Percentiles rank a stretch among this genome's conserved stretches.
phyloP scores from a whole-genome alignment of 78 protist genomes.

The Cyanophora paradoxa region DNA sequence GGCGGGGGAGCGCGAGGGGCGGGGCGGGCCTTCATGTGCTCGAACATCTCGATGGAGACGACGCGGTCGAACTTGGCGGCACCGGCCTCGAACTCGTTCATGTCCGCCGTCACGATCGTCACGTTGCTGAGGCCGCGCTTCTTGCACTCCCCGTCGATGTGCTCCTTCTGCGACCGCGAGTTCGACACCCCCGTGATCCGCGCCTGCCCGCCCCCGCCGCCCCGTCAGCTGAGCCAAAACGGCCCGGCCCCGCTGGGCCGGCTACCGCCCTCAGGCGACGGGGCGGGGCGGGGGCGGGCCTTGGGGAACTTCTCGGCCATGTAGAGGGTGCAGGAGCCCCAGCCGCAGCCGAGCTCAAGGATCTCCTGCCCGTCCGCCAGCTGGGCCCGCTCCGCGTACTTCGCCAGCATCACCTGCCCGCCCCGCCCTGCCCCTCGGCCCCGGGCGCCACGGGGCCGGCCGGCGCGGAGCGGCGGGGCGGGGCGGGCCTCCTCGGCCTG shows the following conservation, averaged over 20 bases:
- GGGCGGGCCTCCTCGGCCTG: too few relatives aligned
- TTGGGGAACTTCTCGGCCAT: too few relatives aligned
- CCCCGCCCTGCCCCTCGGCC: too few relatives aligned
- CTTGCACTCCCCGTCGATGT: background rate
- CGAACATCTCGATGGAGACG: slow-evolving; percentile 13
- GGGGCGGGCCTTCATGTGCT: slow-evolving; percentile 5
- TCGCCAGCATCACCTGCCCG: too few relatives aligned
- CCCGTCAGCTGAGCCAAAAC: too few relatives aligned
- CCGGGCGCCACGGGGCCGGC: too few relatives aligned
- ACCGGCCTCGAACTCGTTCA: background rate
- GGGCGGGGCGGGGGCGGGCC: too few relatives aligned
- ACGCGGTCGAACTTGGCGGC: background rate
- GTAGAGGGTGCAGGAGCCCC: slow-evolving; percentile 3
- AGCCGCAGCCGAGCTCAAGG: slow-evolving; percentile 21
- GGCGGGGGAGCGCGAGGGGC: background rate
- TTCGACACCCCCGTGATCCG: background rate
- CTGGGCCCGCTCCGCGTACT: too few relatives aligned
- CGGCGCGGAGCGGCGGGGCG: too few relatives aligned
- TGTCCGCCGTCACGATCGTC: background rate
- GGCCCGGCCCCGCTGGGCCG: too few relatives aligned
- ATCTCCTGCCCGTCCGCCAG: background rate
- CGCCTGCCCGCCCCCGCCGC: too few relatives aligned
- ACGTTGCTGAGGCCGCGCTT: background rate
- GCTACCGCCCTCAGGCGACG: too few relatives aligned
- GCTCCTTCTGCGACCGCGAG: slow-evolving; percentile 3